Conservation (phyloP, 2,329 filamentous ascomycete species). For the Aurifilum marmelostoma region DNA sequence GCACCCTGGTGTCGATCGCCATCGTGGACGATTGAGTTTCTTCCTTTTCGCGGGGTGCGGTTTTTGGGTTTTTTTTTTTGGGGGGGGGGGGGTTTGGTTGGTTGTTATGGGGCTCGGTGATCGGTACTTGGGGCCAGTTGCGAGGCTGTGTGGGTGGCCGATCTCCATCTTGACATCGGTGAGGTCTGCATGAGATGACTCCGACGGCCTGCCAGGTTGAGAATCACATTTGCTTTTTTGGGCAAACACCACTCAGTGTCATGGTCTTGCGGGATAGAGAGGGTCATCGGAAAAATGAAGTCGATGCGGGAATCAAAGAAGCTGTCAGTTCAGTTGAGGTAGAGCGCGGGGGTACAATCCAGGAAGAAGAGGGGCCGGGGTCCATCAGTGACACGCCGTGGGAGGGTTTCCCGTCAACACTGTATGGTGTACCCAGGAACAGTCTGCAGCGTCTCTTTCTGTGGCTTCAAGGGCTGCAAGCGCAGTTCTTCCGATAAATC, state of each 20-base stretch:
- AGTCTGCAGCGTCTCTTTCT: not conserved
- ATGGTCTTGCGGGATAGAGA: not conserved
- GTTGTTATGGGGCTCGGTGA: not conserved
- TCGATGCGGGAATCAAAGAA: not conserved
- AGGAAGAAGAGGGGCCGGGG: not conserved
- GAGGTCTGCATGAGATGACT: not conserved
- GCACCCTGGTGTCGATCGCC: not conserved
- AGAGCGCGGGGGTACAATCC: not conserved
- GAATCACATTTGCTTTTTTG: not conserved
- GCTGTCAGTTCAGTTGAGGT: not conserved
- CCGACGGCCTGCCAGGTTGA: conserved; percentile 1
- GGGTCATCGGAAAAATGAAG: not conserved
- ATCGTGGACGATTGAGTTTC: not conserved
- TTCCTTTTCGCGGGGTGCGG: not conserved
- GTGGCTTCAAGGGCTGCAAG: not conserved
- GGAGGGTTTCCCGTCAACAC: not conserved
- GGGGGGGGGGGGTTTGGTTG: too few relatives aligned
- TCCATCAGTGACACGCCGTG: not conserved
- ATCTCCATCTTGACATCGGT: not conserved
- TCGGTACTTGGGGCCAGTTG: not conserved
- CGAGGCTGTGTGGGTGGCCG: not conserved
- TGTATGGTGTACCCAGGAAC: not conserved
- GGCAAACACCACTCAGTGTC: not conserved
- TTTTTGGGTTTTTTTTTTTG: too few relatives aligned
- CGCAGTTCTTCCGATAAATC: not conserved